These are phyloP conservation scores for Mrakia gelida DNA, from an alignment of 768 basidiomycete genomes.

Conservation along the genomic window DNA sequence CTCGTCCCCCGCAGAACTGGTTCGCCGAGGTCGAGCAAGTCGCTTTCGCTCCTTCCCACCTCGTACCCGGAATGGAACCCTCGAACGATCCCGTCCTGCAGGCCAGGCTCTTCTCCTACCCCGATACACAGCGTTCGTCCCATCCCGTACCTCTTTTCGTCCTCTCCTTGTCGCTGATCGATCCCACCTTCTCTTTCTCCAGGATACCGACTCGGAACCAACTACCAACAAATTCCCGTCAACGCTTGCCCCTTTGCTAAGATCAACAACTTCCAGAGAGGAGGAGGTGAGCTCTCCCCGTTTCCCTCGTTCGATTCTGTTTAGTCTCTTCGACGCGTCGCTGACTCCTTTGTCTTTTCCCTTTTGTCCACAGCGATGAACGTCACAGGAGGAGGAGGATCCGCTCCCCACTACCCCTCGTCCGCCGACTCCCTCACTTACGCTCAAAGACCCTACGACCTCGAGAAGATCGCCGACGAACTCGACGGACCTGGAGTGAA, in stretches of 20 bases:
- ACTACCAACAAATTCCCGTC: conserved; percentile 71
- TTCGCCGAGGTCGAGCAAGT: too few species aligned
- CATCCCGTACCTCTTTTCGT: neutral
- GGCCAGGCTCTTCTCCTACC: conserved; percentile 89
- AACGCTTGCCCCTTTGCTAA: conserved; percentile 66
- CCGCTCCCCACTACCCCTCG: conserved; percentile 82
- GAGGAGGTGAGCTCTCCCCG: conserved; percentile 50
- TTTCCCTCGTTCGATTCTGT: too few species aligned
- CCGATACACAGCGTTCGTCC: conserved; percentile 44
- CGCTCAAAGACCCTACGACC: conserved; percentile 41
- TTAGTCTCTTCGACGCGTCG: too few species aligned
- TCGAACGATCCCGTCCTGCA: conserved; percentile 90
- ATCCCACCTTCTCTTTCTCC: neutral
- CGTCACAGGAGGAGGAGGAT: conserved; percentile 61
- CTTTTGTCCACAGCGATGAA: conserved; percentile 23
- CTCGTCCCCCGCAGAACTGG: too few species aligned
- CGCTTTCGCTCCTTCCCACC: conserved; percentile 85
- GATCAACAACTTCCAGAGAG: conserved; percentile 50
- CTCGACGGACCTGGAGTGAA: conserved; percentile 48
- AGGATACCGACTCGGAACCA: conserved; percentile 33
- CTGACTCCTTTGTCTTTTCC: neutral
- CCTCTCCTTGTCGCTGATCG: neutral
- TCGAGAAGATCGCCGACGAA: conserved; percentile 15
- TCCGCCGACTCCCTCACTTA: conserved; percentile 68
- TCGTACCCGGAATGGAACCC: conserved; percentile 81